phyloP scores from a whole-genome alignment of 495 filamentous ascomycete genomes.

The Cercophora scortea region DNA sequence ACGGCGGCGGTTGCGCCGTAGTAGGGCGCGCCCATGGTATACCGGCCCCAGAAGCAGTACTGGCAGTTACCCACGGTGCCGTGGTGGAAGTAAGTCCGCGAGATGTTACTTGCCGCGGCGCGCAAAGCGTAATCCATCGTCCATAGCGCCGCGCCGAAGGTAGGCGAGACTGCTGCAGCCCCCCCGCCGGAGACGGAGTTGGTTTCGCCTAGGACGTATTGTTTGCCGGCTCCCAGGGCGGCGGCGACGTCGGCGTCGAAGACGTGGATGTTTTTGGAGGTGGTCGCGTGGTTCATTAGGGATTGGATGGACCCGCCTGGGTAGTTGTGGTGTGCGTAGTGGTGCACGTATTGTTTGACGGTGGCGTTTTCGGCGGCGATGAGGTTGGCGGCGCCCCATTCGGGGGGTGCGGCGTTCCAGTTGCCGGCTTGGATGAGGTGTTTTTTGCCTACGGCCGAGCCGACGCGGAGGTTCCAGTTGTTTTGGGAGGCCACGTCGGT shows the following conservation, averaged over 20 bases:
- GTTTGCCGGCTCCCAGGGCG: constrained; percentile 35
- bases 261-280: constrained; percentile 29
- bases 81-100: constrained; percentile 53
- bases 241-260: constrained; percentile 46
- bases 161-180: constrained; percentile 44
- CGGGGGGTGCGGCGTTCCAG: constrained; percentile 44
- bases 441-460: constrained; percentile 34
- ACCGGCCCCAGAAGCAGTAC: constrained; percentile 54
- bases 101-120: constrained; percentile 35
- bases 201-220: constrained; percentile 53
- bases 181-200: constrained; percentile 48
- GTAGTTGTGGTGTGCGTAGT: constrained; percentile 55
- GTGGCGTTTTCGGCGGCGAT: constrained; percentile 40
- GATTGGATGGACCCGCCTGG: constrained; percentile 42
- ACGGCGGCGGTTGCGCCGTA: constrained; percentile 51
- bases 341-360: constrained; percentile 40
- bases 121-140: constrained; percentile 53
- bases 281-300: constrained; percentile 45
- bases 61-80: constrained; percentile 55
- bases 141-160: constrained; percentile 53
- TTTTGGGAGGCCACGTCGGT: constrained; percentile 48
- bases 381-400: constrained; percentile 43
- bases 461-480: constrained; percentile 45
- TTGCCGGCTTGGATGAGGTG: constrained; percentile 52
- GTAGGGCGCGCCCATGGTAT: constrained; percentile 49